phyloP scores from a whole-genome alignment of 2,329 filamentous ascomycete species.

The Cercospora beticola region DNA sequence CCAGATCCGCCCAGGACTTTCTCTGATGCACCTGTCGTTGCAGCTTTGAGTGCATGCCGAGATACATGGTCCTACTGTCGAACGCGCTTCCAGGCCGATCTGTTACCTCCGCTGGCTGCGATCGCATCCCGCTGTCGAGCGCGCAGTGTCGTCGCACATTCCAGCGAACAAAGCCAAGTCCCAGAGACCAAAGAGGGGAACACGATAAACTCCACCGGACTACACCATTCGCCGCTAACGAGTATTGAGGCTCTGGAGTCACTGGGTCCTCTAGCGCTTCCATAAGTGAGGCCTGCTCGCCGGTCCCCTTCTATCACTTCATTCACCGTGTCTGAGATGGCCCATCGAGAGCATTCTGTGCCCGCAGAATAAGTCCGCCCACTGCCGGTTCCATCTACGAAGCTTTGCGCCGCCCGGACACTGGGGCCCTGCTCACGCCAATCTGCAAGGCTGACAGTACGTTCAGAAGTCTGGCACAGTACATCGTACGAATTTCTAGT shows the following conservation, averaged over 20 bases:
- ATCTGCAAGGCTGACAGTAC: constrained; percentile 8
- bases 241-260: constrained; percentile 13
- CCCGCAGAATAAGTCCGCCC: constrained; percentile 17
- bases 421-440: constrained; percentile 12
- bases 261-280: constrained; percentile 4
- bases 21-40: background rate
- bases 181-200: constrained; percentile 11
- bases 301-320: constrained; percentile 1
- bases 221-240: constrained; percentile 12
- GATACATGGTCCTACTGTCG: background rate
- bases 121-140: background rate
- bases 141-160: background rate
- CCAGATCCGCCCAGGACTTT: background rate
- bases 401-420: constrained; percentile 5
- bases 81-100: background rate
- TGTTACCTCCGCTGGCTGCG: background rate
- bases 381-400: constrained; percentile 12
- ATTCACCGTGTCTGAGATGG: background rate
- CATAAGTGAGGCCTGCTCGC: constrained; percentile 16
- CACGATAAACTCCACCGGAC: constrained; percentile 15
- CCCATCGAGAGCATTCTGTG: constrained; percentile 8
- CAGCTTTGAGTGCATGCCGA: background rate
- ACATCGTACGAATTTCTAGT: constrained; percentile 9
- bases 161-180: background rate
- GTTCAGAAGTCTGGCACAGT: background rate